These are phyloP conservation scores for Saccharomyces hybrid DNA, from an alignment of 1,139 yeast genomes.

Conservation along the genomic window DNA sequence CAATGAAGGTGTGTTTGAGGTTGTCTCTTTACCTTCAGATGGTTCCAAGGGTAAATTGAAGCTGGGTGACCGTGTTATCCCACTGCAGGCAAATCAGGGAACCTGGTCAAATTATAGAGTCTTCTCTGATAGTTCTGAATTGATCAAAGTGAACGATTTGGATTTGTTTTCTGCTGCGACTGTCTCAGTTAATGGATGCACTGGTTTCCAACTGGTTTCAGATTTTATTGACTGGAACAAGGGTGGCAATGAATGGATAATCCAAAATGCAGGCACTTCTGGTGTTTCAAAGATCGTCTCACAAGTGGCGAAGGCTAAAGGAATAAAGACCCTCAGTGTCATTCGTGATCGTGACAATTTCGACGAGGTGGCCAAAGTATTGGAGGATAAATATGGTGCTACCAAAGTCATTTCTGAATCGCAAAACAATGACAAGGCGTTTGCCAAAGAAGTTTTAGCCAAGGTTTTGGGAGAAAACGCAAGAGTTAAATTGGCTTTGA, in stretches of 20 bases:
- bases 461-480: conserved; percentile 48
- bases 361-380: conserved; percentile 39
- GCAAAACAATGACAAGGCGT: conserved; percentile 62
- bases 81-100: conserved; percentile 73
- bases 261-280: conserved; percentile 94
- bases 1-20: conserved; percentile 88
- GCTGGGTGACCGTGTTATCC: conserved; percentile 87
- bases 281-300: conserved; percentile 94
- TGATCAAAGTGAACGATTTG: conserved; percentile 43
- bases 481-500: conserved; percentile 64
- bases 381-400: conserved; percentile 72
- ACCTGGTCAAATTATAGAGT: conserved; percentile 89
- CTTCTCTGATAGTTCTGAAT: conserved; percentile 41
- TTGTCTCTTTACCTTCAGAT: conserved; percentile 58
- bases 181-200: conserved; percentile 81
- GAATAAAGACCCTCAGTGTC: conserved; percentile 76
- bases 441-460: conserved; percentile 51
- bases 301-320: conserved; percentile 74
- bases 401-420: conserved; percentile 86
- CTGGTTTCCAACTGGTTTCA: conserved; percentile 85
- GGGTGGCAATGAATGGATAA: conserved; percentile 73
- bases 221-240: conserved; percentile 52
- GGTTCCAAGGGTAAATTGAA: conserved; percentile 39
- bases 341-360: conserved; percentile 79
- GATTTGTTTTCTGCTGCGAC: conserved; percentile 66